These are phyloP conservation scores for Purshia tridentata DNA, from an alignment of 306 rosid genomes.

Conservation along the genomic window DNA sequence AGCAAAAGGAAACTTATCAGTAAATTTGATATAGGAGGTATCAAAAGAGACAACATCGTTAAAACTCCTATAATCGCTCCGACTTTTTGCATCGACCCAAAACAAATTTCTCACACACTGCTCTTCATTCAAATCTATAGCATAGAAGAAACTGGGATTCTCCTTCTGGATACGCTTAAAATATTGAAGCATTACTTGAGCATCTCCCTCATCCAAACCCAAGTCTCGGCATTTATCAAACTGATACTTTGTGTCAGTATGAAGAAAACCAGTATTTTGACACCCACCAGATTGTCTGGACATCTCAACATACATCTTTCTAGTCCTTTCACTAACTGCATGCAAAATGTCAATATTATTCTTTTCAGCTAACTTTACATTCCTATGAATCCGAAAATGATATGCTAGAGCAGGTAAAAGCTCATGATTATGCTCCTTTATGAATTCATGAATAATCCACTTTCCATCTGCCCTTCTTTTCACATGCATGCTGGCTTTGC, in stretches of 20 bases:
- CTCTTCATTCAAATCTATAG: slow-evolving; percentile 83
- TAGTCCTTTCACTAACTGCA: slow-evolving; percentile 89
- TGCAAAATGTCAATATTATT: slow-evolving; percentile 88
- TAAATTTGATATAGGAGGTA: slow-evolving; percentile 66
- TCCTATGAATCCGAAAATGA: slow-evolving; percentile 92
- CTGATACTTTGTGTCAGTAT: slow-evolving; percentile 44
- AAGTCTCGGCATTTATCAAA: slow-evolving; percentile 61
- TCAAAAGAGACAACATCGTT: slow-evolving; percentile 78
- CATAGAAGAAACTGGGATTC: slow-evolving; percentile 75
- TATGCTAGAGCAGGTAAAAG: slow-evolving; percentile 91
- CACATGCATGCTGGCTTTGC: slow-evolving; percentile 99
- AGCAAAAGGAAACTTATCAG: slow-evolving; percentile 83
- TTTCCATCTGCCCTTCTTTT: slow-evolving; percentile 82
- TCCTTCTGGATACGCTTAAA: slow-evolving; percentile 82
- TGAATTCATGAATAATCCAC: slow-evolving; percentile 89
- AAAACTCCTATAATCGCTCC: slow-evolving; percentile 67
- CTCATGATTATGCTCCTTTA: slow-evolving; percentile 93
- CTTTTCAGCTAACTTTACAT: slow-evolving; percentile 90
- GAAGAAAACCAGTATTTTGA: slow-evolving; percentile 38
- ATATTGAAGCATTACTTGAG: slow-evolving; percentile 75
- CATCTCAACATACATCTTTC: slow-evolving; percentile 94
- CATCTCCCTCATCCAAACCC: slow-evolving; percentile 93
- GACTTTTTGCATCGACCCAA: slow-evolving; percentile 89
- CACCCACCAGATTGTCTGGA: slow-evolving; percentile 70
- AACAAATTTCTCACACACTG: slow-evolving; percentile 81